Evolutionary conservation across 176 grass and related monocot genomes (phyloP).

Genomic region (Oryza australiensis): DNA sequence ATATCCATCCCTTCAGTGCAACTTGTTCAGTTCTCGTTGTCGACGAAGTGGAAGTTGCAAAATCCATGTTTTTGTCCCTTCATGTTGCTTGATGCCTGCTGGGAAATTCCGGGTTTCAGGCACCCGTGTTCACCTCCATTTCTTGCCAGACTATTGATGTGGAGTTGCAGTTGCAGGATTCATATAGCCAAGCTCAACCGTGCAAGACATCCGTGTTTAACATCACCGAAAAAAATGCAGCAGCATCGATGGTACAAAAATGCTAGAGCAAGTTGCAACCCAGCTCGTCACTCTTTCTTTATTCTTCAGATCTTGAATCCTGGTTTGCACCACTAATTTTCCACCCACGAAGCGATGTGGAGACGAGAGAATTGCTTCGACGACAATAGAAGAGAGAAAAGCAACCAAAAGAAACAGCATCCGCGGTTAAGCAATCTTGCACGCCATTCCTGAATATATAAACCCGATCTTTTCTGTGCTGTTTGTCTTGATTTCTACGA

Average conservation of each 20-base stretch:
- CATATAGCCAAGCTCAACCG: neutral
- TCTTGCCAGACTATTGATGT: neutral
- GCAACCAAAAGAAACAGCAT: neutral
- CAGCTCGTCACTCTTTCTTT: no score
- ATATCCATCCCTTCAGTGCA: no score
- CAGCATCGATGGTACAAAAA: no score
- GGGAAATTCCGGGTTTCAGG: neutral
- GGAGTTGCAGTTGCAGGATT: neutral
- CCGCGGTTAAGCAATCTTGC: conserved; percentile 5
- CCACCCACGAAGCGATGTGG: neutral
- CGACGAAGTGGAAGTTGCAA: neutral
- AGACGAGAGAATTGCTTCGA: neutral
- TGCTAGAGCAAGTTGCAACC: no score
- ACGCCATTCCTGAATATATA: conserved; percentile 1
- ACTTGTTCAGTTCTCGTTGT: neutral
- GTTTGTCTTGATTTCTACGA: neutral
- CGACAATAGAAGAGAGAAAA: neutral
- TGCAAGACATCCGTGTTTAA: no score
- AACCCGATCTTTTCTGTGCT: neutral
- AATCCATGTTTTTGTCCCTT: neutral
- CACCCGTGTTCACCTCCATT: neutral
- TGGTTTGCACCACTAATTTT: neutral
- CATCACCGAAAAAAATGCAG: no score
- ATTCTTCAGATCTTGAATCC: neutral
- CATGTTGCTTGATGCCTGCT: neutral